Conservation (phyloP, 352 stramenopile genomes). For the Pythium aphanidermatum region DNA sequence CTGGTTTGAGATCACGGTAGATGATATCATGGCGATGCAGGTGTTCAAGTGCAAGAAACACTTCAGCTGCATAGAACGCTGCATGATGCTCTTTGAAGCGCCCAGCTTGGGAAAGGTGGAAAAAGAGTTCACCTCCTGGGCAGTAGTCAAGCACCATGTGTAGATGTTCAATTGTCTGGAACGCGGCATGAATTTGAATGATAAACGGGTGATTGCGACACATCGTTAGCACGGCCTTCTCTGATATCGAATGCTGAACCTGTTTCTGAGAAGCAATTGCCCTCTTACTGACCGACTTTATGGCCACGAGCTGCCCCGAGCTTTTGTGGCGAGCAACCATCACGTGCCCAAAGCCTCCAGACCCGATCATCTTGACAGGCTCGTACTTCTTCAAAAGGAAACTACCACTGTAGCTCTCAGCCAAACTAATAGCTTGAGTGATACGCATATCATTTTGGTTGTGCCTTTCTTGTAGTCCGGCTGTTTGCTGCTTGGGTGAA, state of each 20-base stretch:
- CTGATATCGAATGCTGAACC: constrained; percentile 77
- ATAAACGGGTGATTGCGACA: constrained; percentile 89
- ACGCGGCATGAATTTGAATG: constrained; percentile 82
- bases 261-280: constrained; percentile 74
- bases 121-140: constrained; percentile 77
- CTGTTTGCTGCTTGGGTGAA: not conserved
- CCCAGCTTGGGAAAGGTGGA: constrained; percentile 71
- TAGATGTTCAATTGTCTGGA: constrained; percentile 81
- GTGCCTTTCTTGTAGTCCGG: too few species aligned
- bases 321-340: constrained; percentile 62
- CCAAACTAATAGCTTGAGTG: constrained; percentile 65
- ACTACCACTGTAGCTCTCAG: constrained; percentile 75
- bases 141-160: constrained; percentile 75
- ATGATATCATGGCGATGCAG: constrained; percentile 72
- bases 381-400: constrained; percentile 76
- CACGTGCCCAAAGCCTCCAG: constrained; percentile 83
- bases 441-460: constrained; percentile 56
- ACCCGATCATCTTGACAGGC: constrained; percentile 73
- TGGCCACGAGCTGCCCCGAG: constrained; percentile 58
- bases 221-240: constrained; percentile 86
- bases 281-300: constrained; percentile 84
- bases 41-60: constrained; percentile 76
- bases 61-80: constrained; percentile 85
- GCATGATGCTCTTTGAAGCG: constrained; percentile 75
- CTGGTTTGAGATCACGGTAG: constrained; percentile 88